These are phyloP conservation scores for Epichloe coenophiala DNA, from an alignment of 2,329 filamentous ascomycete genomes.

Conservation along the genomic window DNA sequence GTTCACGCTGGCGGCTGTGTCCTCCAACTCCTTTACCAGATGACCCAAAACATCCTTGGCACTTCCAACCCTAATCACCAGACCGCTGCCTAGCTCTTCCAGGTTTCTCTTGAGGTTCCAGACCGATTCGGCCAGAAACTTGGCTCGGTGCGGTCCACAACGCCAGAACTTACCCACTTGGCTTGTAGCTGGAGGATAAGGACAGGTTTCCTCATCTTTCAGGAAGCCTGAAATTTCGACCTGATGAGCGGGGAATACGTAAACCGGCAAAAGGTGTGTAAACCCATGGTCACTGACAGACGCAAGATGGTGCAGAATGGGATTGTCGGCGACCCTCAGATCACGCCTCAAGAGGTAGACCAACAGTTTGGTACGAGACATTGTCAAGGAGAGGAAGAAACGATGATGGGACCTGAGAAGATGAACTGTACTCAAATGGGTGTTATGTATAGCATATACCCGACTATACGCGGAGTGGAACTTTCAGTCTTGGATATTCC, in stretches of 20 bases:
- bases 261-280: slow-evolving; percentile 60
- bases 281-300: slow-evolving; percentile 36
- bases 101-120: slow-evolving; percentile 58
- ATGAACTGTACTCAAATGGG: not conserved
- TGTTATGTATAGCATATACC: not conserved
- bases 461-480: not conserved
- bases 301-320: slow-evolving; percentile 47
- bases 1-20: slow-evolving; percentile 33
- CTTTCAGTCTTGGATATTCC: not conserved
- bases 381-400: slow-evolving; percentile 10
- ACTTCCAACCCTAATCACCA: slow-evolving; percentile 51
- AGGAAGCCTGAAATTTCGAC: slow-evolving; percentile 65
- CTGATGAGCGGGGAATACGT: slow-evolving; percentile 55
- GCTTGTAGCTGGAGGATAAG: slow-evolving; percentile 57
- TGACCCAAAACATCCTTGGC: slow-evolving; percentile 43
- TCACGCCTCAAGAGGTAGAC: slow-evolving; percentile 63
- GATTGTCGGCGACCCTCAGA: slow-evolving; percentile 61
- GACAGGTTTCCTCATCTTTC: slow-evolving; percentile 36
- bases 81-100: slow-evolving; percentile 42
- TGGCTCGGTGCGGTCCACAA: slow-evolving; percentile 57
- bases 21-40: slow-evolving; percentile 36
- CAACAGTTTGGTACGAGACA: slow-evolving; percentile 36
- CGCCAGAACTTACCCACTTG: slow-evolving; percentile 55
- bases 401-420: not conserved
- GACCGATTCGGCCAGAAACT: slow-evolving; percentile 58